Evolutionary conservation across 768 basidiomycete genomes (phyloP).

Genomic region (Pseudohyphozyma bogoriensis): DNA sequence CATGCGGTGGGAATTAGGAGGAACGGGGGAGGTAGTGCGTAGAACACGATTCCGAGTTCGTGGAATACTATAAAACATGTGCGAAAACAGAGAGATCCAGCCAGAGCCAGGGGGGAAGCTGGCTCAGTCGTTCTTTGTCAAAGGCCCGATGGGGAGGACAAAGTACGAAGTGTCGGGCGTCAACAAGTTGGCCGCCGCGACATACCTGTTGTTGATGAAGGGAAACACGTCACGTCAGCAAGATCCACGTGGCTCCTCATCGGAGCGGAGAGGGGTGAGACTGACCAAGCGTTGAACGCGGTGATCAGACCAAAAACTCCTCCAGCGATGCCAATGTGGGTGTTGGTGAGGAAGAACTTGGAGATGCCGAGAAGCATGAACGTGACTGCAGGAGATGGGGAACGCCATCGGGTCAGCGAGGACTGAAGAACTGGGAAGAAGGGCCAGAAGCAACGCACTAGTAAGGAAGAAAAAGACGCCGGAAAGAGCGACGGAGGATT

Average conservation of each 20-base stretch:
- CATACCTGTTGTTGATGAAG: conserved; percentile 27
- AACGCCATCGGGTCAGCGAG: too few species aligned
- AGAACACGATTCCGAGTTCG: too few species aligned
- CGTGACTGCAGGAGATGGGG: conserved; percentile 33
- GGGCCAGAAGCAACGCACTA: conserved; percentile 35
- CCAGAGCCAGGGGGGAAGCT: too few species aligned
- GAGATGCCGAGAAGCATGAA: conserved; percentile 25
- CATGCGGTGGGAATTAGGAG: too few species aligned
- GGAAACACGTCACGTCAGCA: neutral
- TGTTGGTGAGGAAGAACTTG: conserved; percentile 31
- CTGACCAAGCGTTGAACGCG: conserved; percentile 32
- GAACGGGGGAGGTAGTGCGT: too few species aligned
- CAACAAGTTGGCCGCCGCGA: conserved; percentile 38
- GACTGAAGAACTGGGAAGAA: neutral
- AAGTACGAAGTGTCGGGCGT: conserved; percentile 38
- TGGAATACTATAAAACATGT: too few species aligned
- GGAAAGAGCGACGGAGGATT: conserved; percentile 39
- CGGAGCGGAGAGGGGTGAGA: neutral
- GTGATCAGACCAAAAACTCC: conserved; percentile 39
- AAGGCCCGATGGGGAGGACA: conserved; percentile 36
- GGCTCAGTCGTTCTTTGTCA: conserved; percentile 27
- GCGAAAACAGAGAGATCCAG: too few species aligned
- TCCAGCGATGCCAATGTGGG: conserved; percentile 34
- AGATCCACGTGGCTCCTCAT: neutral
- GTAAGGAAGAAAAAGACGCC: conserved; percentile 41